Evolutionary conservation across 2,329 filamentous ascomycete species (phyloP), one percentile per base, ranked within the genome.

Genomic region (Claviceps spartinae): DNA sequence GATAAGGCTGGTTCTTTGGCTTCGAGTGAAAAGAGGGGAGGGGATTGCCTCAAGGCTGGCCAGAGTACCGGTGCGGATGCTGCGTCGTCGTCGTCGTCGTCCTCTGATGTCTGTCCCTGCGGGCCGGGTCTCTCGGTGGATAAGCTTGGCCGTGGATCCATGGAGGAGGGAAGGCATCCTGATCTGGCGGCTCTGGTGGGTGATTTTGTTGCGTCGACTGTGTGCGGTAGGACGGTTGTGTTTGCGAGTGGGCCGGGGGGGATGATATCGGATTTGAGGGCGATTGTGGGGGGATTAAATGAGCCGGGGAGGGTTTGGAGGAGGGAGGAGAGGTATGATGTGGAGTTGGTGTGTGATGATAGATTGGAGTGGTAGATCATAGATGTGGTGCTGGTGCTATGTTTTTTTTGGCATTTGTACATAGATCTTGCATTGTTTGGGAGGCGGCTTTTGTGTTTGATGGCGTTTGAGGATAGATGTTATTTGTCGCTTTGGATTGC

Each of bases 181-280:
- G 66, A 78, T 49, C 60, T 83, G 16, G 48, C 59, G 1, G 62
- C 64, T 16, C 63, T 79, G 8, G 67, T 83, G 2, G 60, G 59
- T 6, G 64, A 65, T 3, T 82, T 82, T 56, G 68, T 79, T 4
- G 66, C 66, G 0, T 59, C 63, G 1, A 76, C 75, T 0, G 62
- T 70, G 0, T 59, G 63, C 0, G 79, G 78, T 0, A 65, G 74
- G 13, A 80, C 77, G 0, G 68, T 70, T 0, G 77, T 85, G 0
- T 73, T 80, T 60, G 79, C 75, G 0, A 83, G 79, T 57, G 81
- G 81, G 0, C 81, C 81, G 1, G 71, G 72, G 0, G 69, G 72
- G 1, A 81, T 85, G 76, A 73, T 82, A 5, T 70, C 69, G n/a
- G 78, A 81, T 51, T 58, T 84, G 53, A 68, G 81, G 26, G 63